Conservation (phyloP, 1,139 yeast genomes). For the Kodamaea suecica region DNA sequence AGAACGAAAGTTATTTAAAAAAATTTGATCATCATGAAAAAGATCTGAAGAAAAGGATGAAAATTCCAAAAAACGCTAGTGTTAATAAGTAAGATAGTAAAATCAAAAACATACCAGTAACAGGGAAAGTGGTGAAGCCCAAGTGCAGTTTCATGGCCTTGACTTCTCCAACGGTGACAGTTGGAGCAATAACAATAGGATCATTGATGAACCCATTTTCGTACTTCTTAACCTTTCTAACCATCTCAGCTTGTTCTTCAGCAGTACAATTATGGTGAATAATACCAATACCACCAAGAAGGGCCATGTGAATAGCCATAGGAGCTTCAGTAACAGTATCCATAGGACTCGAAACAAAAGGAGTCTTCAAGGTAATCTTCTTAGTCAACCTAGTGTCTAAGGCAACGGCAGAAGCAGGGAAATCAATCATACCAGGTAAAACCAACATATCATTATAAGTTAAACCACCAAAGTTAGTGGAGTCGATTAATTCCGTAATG, state of each 20-base stretch:
- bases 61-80: constrained; percentile 3
- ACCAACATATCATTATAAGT: constrained; percentile 95
- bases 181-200: constrained; percentile 82
- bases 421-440: constrained; percentile 91
- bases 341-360: constrained; percentile 98
- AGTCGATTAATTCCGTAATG: constrained; percentile 83
- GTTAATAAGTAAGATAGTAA: not conserved
- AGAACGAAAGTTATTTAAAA: constrained; percentile 96
- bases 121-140: constrained; percentile 98
- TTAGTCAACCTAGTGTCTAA: constrained; percentile 87
- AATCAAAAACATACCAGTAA: constrained; percentile 95
- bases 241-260: constrained; percentile 99
- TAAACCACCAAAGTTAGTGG: constrained; percentile 87
- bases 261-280: constrained; percentile 96
- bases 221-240: constrained; percentile 89
- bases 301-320: constrained; percentile 99
- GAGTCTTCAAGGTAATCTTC: constrained; percentile 86
- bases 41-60: constrained; percentile 8
- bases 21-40: constrained; percentile 58
- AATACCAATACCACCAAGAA: constrained; percentile 98
- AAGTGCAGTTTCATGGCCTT: constrained; percentile 63
- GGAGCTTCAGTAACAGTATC: constrained; percentile 97
- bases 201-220: constrained; percentile 97
- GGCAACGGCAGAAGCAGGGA: constrained; percentile 73
- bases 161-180: constrained; percentile 76